phyloP scores from a whole-genome alignment of 768 basidiomycete species.

The Lentinula guzmanii region DNA sequence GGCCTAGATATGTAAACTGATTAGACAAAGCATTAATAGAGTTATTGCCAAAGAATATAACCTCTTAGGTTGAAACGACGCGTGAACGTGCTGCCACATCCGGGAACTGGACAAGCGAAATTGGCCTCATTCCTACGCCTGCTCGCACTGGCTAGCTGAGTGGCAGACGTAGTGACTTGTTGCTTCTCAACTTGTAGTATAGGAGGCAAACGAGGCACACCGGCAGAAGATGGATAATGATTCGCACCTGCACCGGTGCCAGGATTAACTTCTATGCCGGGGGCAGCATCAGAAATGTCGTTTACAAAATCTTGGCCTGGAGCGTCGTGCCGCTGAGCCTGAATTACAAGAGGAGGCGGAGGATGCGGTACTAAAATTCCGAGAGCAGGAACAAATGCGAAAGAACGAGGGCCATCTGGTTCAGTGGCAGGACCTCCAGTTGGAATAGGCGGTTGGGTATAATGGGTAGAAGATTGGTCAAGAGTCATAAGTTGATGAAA shows the following conservation, averaged over 20 bases:
- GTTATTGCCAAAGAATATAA: slow-evolving; percentile 21
- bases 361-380: neutral
- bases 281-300: slow-evolving; percentile 20
- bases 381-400: slow-evolving; percentile 6
- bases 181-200: slow-evolving; percentile 90
- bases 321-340: neutral
- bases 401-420: slow-evolving; percentile 11
- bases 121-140: slow-evolving; percentile 86
- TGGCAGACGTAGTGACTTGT: slow-evolving; percentile 92
- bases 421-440: slow-evolving; percentile 14
- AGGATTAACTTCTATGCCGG: slow-evolving; percentile 23
- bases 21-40: neutral
- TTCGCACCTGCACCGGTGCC: slow-evolving; percentile 41
- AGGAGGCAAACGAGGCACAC: slow-evolving; percentile 62
- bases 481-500: slow-evolving; percentile 6
- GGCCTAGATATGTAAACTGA: slow-evolving; percentile 46
- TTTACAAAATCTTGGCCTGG: slow-evolving; percentile 8
- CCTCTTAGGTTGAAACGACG: slow-evolving; percentile 85
- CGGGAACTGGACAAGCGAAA: slow-evolving; percentile 90
- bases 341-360: neutral
- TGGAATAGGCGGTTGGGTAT: slow-evolving; percentile 14
- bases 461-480: slow-evolving; percentile 22
- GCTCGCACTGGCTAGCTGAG: slow-evolving; percentile 87
- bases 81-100: slow-evolving; percentile 97
- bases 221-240: slow-evolving; percentile 44